Conservation (phyloP, 495 filamentous ascomycete species). For the Niebla homalea region DNA sequence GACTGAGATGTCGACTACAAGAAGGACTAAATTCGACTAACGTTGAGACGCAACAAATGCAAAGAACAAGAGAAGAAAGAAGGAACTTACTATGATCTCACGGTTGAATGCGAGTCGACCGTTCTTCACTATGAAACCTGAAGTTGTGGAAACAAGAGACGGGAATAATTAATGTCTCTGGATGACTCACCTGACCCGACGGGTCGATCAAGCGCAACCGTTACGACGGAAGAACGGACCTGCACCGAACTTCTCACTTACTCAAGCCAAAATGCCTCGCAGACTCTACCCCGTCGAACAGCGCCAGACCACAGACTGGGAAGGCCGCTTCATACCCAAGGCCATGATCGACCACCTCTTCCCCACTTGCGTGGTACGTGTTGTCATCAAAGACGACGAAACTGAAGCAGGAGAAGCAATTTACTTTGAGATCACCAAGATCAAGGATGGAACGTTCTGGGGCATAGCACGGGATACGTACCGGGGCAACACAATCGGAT, state of each 20-base stretch:
- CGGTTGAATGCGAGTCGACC: too few relatives aligned
- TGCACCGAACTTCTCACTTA: neutral
- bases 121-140: too few relatives aligned
- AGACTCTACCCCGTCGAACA: slow-evolving; percentile 1
- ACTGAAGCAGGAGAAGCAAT: slow-evolving; percentile 1
- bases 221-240: too few relatives aligned
- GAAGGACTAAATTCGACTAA: too few relatives aligned
- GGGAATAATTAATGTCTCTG: too few relatives aligned
- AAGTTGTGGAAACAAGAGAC: too few relatives aligned
- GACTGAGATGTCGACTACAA: too few relatives aligned
- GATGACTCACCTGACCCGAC: too few relatives aligned
- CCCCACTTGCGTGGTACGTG: slow-evolving; percentile 4
- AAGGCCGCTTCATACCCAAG: slow-evolving; percentile 2
- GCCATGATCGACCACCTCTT: slow-evolving; percentile 4
- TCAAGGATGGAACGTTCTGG: slow-evolving; percentile 14
- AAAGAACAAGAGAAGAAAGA: too few relatives aligned
- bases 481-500: neutral
- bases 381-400: slow-evolving; percentile 1
- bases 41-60: too few relatives aligned
- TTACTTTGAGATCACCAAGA: slow-evolving; percentile 11
- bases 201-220: too few relatives aligned
- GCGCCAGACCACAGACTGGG: slow-evolving; percentile 6
- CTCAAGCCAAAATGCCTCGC: slow-evolving; percentile 4
- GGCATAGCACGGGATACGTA: slow-evolving; percentile 6
- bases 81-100: too few relatives aligned